Percentiles rank a stretch among this genome's conserved stretches.
Evolutionary conservation across 2,329 filamentous ascomycete genomes (phyloP).

Genomic region (Bipolaris zeicola): DNA sequence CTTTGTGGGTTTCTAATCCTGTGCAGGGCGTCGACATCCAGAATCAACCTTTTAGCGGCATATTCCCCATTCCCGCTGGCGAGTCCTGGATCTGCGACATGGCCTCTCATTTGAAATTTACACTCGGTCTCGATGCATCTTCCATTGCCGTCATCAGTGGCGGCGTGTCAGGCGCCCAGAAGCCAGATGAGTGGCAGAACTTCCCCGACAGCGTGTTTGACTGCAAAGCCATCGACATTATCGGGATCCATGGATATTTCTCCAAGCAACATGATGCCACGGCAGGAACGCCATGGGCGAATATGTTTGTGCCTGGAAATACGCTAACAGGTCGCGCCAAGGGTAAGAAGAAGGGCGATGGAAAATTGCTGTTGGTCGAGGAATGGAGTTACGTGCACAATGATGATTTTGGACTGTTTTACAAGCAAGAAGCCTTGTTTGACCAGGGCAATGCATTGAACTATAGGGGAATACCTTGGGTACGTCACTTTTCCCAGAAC

Average conservation of each 20-base stretch:
- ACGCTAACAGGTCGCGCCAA: slow-evolving; percentile 38
- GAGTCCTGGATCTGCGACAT: slow-evolving; percentile 46
- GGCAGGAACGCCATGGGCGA: slow-evolving; percentile 42
- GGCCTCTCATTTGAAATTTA: slow-evolving; percentile 40
- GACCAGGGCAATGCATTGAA: slow-evolving; percentile 46
- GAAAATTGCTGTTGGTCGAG: slow-evolving; percentile 43
- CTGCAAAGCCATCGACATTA: slow-evolving; percentile 42
- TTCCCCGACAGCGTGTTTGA: slow-evolving; percentile 42
- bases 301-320: slow-evolving; percentile 43
- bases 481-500: slow-evolving; percentile 11
- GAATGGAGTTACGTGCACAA: slow-evolving; percentile 41
- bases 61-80: slow-evolving; percentile 43
- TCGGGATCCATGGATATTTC: slow-evolving; percentile 45
- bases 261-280: slow-evolving; percentile 28
- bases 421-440: slow-evolving; percentile 42
- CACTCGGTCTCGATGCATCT: slow-evolving; percentile 30
- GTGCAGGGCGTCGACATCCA: slow-evolving; percentile 44
- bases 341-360: slow-evolving; percentile 30
- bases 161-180: slow-evolving; percentile 41
- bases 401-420: slow-evolving; percentile 26
- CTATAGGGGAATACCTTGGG: slow-evolving; percentile 45
- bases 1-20: not conserved
- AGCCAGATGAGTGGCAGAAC: slow-evolving; percentile 32
- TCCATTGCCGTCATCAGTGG: slow-evolving; percentile 46
- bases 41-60: slow-evolving; percentile 43